Evolutionary conservation across 768 basidiomycete species (phyloP).

Genomic region (Boletus reticuloceps): DNA sequence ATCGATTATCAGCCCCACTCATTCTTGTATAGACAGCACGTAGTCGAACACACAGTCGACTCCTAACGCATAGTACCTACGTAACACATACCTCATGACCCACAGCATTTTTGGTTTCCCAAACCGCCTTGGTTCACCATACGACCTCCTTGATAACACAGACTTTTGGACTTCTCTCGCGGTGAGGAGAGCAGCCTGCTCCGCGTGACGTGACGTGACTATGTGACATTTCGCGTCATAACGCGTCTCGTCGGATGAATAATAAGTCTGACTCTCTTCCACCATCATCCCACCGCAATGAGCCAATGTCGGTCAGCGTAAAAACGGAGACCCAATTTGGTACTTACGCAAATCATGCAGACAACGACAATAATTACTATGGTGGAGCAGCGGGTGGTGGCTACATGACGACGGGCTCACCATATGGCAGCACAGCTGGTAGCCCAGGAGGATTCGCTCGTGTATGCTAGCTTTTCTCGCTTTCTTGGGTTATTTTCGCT

Average conservation of each 20-base stretch:
- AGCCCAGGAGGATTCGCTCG: constrained; percentile 57
- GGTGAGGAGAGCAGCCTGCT: no score
- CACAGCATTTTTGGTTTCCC: no score
- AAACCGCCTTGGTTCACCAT: no score
- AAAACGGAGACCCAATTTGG: not conserved
- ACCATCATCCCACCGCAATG: constrained; percentile 29
- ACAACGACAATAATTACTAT: constrained; percentile 42
- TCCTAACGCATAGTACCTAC: no score
- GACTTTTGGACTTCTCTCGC: no score
- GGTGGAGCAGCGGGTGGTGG: constrained; percentile 49
- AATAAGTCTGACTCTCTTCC: not conserved
- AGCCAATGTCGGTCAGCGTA: constrained; percentile 38
- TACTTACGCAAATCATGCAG: constrained; percentile 13
- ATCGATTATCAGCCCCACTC: constrained; percentile 23
- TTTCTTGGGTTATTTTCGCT: not conserved
- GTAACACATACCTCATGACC: no score
- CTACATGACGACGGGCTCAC: constrained; percentile 58
- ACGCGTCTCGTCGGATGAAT: constrained; percentile 18
- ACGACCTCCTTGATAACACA: no score
- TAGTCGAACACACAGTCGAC: not conserved
- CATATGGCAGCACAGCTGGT: constrained; percentile 51
- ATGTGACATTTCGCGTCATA: constrained; percentile 29
- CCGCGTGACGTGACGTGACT: constrained; percentile 14
- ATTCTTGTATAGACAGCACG: constrained; percentile 24
- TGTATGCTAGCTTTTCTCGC: constrained; percentile 28